These are phyloP conservation scores for Spiraea crenata DNA, from an alignment of 331 rosid genomes.

Conservation along the genomic window DNA sequence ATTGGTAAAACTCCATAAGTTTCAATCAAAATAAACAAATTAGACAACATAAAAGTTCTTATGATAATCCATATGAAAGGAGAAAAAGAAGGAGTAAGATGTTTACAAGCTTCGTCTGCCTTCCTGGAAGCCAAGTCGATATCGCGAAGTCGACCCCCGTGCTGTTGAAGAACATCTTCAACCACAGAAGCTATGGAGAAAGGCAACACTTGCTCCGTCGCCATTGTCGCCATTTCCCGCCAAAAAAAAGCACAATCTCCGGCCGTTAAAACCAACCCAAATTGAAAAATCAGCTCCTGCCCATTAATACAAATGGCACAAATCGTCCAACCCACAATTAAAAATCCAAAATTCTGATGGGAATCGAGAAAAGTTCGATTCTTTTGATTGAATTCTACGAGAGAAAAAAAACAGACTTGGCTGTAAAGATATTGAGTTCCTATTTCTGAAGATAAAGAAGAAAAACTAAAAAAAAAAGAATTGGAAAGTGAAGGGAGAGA, in stretches of 20 bases:
- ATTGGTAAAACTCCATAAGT: not conserved
- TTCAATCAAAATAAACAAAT: not conserved
- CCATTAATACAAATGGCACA: slow-evolving; percentile 9
- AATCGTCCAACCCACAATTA: slow-evolving; percentile 2
- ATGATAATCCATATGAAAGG: not conserved
- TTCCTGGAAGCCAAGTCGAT: slow-evolving; percentile 57
- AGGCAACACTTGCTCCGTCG: slow-evolving; percentile 52
- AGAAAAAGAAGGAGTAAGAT: not conserved
- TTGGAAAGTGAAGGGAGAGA: slow-evolving; percentile 24
- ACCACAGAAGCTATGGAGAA: slow-evolving; percentile 60
- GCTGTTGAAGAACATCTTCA: slow-evolving; percentile 68
- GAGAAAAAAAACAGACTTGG: slow-evolving; percentile 16
- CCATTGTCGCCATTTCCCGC: slow-evolving; percentile 64
- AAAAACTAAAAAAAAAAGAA: not conserved
- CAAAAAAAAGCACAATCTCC: slow-evolving; percentile 10
- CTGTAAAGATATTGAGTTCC: slow-evolving; percentile 17
- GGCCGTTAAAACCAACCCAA: not conserved
- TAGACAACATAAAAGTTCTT: not conserved
- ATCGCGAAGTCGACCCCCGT: slow-evolving; percentile 35
- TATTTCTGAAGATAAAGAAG: not conserved
- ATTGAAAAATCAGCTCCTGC: slow-evolving; percentile 28
- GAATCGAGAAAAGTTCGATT: not conserved
- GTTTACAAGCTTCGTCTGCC: slow-evolving; percentile 76
- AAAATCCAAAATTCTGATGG: not conserved
- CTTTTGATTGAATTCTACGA: slow-evolving; percentile 15